Evolutionary conservation across 495 filamentous ascomycete genomes (phyloP).

Genomic region (Daldinia bambusicola): DNA sequence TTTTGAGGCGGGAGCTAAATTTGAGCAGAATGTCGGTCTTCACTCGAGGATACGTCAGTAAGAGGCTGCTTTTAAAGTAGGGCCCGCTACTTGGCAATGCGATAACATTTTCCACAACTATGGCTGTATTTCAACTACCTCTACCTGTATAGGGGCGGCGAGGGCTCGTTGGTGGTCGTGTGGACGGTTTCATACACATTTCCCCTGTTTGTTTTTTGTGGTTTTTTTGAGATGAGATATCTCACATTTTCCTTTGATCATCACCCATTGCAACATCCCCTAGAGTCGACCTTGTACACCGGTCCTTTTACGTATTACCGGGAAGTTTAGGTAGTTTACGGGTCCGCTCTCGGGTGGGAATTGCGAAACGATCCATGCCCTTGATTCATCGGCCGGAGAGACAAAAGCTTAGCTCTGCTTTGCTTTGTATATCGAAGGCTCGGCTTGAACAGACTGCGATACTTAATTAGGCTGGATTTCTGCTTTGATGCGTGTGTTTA

Average conservation of each 20-base stretch:
- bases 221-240: slow-evolving; percentile 47
- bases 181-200: slow-evolving; percentile 48
- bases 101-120: slow-evolving; percentile 43
- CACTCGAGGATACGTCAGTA: slow-evolving; percentile 44
- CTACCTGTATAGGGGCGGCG: slow-evolving; percentile 43
- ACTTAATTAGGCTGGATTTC: slow-evolving; percentile 29
- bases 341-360: slow-evolving; percentile 24
- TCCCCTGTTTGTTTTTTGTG: slow-evolving; percentile 48
- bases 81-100: slow-evolving; percentile 43
- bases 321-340: slow-evolving; percentile 34
- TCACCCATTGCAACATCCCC: slow-evolving; percentile 34
- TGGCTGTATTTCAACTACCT: slow-evolving; percentile 42
- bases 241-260: slow-evolving; percentile 49
- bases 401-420: neutral
- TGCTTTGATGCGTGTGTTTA: slow-evolving; percentile 28
- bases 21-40: slow-evolving; percentile 43
- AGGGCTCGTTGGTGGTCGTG: slow-evolving; percentile 47
- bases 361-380: slow-evolving; percentile 39
- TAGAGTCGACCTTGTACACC: slow-evolving; percentile 27
- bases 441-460: slow-evolving; percentile 32
- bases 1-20: slow-evolving; percentile 44
- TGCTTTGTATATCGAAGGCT: slow-evolving; percentile 14
- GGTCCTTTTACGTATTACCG: slow-evolving; percentile 33
- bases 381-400: slow-evolving; percentile 32
- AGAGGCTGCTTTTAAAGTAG: slow-evolving; percentile 43